Evolutionary conservation across 2,329 filamentous ascomycete genomes (phyloP).

Genomic region (Drechslerella stenobrocha): DNA sequence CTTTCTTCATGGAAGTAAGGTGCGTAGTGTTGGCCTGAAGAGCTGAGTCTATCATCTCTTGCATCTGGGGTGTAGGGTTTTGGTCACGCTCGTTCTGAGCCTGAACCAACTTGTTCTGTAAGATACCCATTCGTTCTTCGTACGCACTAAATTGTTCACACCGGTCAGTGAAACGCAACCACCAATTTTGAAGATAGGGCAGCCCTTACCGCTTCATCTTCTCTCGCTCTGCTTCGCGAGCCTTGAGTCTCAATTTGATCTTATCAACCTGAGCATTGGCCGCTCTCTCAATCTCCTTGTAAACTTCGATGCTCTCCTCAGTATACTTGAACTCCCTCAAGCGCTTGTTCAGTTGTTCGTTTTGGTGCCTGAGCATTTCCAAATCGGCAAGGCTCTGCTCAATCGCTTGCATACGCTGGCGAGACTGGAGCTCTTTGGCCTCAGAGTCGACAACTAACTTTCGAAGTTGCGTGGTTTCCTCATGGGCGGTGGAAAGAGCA

Average conservation of each 20-base stretch:
- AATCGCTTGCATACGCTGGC: constrained; percentile 67
- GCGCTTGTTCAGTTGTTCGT: constrained; percentile 64
- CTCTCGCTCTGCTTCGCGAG: constrained; percentile 60
- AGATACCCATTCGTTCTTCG: constrained; percentile 59
- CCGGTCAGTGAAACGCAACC: not conserved
- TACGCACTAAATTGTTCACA: constrained; percentile 56
- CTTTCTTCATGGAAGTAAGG: constrained; percentile 60
- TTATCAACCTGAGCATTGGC: constrained; percentile 65
- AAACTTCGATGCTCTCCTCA: constrained; percentile 64
- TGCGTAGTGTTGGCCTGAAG: constrained; percentile 59
- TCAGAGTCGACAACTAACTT: constrained; percentile 70
- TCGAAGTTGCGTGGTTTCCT: constrained; percentile 68
- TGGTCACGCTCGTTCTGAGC: constrained; percentile 52
- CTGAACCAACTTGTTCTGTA: constrained; percentile 55
- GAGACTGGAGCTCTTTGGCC: constrained; percentile 66
- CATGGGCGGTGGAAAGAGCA: constrained; percentile 64
- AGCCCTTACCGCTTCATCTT: constrained; percentile 55
- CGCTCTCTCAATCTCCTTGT: constrained; percentile 64
- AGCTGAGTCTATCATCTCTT: constrained; percentile 60
- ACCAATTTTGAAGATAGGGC: not conserved
- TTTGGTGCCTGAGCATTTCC: constrained; percentile 64
- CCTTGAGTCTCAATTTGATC: constrained; percentile 63
- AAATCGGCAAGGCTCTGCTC: constrained; percentile 66
- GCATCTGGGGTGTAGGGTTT: constrained; percentile 55
- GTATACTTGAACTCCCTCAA: constrained; percentile 68